Evolutionary conservation across 768 basidiomycete genomes (phyloP).

Genomic region (Tricholoma sp.): DNA sequence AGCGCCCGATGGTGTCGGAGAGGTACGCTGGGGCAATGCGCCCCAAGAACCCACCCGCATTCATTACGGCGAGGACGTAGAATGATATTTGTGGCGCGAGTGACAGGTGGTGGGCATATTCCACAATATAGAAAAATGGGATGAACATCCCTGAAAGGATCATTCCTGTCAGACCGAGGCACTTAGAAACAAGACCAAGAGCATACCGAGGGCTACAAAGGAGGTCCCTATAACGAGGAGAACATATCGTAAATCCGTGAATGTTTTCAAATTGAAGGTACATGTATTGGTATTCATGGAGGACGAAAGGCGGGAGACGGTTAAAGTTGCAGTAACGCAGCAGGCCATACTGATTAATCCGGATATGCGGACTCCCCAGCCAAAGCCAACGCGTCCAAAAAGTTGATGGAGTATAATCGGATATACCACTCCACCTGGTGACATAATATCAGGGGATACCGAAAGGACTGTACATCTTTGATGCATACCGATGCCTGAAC

Average conservation of each 20-base stretch:
- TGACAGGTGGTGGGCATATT: constrained; percentile 44
- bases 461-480: not conserved
- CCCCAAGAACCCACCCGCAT: constrained; percentile 61
- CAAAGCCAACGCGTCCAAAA: constrained; percentile 51
- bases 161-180: not conserved
- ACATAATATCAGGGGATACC: not conserved
- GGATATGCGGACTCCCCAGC: constrained; percentile 56
- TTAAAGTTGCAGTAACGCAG: constrained; percentile 41
- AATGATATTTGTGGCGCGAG: constrained; percentile 38
- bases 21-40: constrained; percentile 59
- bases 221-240: constrained; percentile 50
- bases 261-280: constrained; percentile 26
- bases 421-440: constrained; percentile 61
- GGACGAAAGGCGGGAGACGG: constrained; percentile 34
- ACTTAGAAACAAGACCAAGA: not conserved
- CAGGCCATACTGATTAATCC: constrained; percentile 45
- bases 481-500: constrained; percentile 56
- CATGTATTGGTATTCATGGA: constrained; percentile 24
- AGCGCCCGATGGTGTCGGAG: constrained; percentile 61
- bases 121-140: constrained; percentile 66
- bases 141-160: constrained; percentile 53
- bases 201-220: constrained; percentile 57
- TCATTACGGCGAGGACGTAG: constrained; percentile 60
- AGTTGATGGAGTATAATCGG: constrained; percentile 59
- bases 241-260: constrained; percentile 47